Percentiles rank a stretch among this genome's conserved stretches.
These are phyloP conservation scores for Colletotrichum ledebouriae DNA, from an alignment of 2,329 filamentous ascomycete species.

Conservation along the genomic window DNA sequence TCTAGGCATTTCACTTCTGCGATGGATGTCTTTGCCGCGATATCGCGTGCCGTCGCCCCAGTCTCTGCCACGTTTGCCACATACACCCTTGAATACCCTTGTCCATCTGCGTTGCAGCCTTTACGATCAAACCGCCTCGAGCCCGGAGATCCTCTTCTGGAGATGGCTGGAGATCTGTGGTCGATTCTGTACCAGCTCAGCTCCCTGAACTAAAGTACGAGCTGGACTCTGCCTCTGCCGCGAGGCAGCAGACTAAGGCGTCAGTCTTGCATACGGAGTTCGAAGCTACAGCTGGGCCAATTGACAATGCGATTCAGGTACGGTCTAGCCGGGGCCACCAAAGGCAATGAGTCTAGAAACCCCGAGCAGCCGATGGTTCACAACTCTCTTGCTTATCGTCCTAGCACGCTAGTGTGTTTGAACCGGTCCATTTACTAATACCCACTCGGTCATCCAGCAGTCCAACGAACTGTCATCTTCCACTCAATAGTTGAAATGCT, in stretches of 20 bases:
- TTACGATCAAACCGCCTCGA: constrained; percentile 59
- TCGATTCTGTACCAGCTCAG: constrained; percentile 72
- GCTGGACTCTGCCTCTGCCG: constrained; percentile 61
- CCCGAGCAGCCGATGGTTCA: no score
- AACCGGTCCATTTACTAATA: no score
- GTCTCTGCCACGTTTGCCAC: constrained; percentile 63
- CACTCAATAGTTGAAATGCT: no score
- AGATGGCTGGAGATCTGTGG: constrained; percentile 73
- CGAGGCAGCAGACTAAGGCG: not conserved
- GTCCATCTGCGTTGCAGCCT: constrained; percentile 44
- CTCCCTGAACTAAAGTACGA: constrained; percentile 66
- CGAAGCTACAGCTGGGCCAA: constrained; percentile 63
- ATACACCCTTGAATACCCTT: constrained; percentile 44
- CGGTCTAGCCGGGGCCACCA: no score
- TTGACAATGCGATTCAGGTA: constrained; percentile 64
- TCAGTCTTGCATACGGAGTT: constrained; percentile 56
- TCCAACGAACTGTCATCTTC: no score
- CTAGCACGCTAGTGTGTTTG: no score
- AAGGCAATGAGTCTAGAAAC: no score
- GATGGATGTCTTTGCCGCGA: constrained; percentile 74
- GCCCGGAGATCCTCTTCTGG: constrained; percentile 70
- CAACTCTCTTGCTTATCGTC: no score
- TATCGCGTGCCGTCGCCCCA: constrained; percentile 70
- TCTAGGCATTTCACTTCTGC: constrained; percentile 73
- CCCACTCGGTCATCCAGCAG: no score